Base-by-base conservation (phyloP, 78 protist species). In the Dictyostelium brefeldianum region DNA sequence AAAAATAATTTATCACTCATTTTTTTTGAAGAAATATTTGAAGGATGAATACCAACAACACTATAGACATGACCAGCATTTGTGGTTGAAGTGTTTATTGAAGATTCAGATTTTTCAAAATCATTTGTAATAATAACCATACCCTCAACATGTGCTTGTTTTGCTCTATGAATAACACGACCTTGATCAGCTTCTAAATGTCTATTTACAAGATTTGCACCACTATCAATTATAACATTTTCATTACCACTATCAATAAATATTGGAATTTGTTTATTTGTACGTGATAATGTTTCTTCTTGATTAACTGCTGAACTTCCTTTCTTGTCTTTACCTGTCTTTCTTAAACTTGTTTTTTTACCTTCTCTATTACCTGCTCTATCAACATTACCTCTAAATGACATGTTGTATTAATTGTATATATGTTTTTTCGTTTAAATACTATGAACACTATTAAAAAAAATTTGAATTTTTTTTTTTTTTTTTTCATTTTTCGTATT, bases 31-130 rank as follows among this genome's bases (percentile, higher is more conserved):
- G 57, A 31, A 17, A 83, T 83, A 47, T 83, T 83, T 25, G 77
- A 67, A 17, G 90, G 90, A 70, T 83, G 90, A 54, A 83, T 83
- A 70, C 90, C 90, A 53, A 71, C 90, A 9, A 83, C 90, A 53
- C 57, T 29, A 29, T 83, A 83, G 74, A 83, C 22, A 14, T 41
- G n/a, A 53, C 90, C 90, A n/a, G 65, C 43, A 27, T 70, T 15
- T 20, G 25, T 6, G 0, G 20, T 9, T 41, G 90, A 48, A 11
- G 41, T 11, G 29, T n/a, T 10, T 12, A 83, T 18, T 11, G 90
- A 83, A 17, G 12, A 18, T n/a, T 70, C 80, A 0, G 79, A 46
- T 22, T 83, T 83, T 41, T 83, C 90, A 71, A 83, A 83, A 48
- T 83, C 90, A n/a, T 83, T 83, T 20, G 90, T 83, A 14, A 83